These are phyloP conservation scores for Eremomyces bilateralis DNA, from an alignment of 495 filamentous ascomycete species.

Conservation along the genomic window DNA sequence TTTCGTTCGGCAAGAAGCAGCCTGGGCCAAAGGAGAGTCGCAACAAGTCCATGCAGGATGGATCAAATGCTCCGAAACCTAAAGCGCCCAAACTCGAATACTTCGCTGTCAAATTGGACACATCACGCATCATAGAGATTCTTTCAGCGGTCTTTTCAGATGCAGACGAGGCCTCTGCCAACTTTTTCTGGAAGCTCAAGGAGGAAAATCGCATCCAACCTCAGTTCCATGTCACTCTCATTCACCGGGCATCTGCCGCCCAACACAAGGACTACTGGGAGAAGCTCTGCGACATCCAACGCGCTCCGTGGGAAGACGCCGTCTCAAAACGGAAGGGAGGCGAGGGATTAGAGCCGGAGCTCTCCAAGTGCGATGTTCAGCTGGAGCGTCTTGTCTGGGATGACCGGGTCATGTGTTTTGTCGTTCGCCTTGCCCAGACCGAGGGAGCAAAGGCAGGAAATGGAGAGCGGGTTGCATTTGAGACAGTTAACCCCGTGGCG, in stretches of 20 bases:
- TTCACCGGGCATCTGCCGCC: conserved; percentile 46
- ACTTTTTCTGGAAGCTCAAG: conserved; percentile 57
- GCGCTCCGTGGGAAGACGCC: conserved; percentile 3
- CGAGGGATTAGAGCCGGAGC: conserved; percentile 14
- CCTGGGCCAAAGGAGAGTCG: conserved; percentile 12
- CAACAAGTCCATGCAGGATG: conserved; percentile 5
- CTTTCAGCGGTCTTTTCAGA: conserved; percentile 47
- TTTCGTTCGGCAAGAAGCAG: conserved; percentile 21
- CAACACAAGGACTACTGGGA: conserved; percentile 49
- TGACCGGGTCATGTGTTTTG: conserved; percentile 65
- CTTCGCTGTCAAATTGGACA: conserved; percentile 46
- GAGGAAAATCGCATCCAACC: conserved; percentile 51
- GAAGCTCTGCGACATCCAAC: conserved; percentile 26
- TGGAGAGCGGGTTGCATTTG: conserved; percentile 28
- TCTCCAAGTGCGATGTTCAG: conserved; percentile 31
- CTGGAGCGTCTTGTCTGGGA: conserved; percentile 62
- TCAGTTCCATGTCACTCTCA: conserved; percentile 84
- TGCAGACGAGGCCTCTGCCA: conserved; percentile 25
- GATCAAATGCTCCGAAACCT: conserved; percentile 2
- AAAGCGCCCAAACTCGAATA: conserved; percentile 40
- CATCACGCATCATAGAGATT: conserved; percentile 31
- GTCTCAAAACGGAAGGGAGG: conserved; percentile 3
- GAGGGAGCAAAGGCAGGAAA: conserved; percentile 19
- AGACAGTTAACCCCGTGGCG: conserved; percentile 54
- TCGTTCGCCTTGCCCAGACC: conserved; percentile 37